phyloP scores from a whole-genome alignment of 179 eudicot species.

The Actinidia chinensis region DNA sequence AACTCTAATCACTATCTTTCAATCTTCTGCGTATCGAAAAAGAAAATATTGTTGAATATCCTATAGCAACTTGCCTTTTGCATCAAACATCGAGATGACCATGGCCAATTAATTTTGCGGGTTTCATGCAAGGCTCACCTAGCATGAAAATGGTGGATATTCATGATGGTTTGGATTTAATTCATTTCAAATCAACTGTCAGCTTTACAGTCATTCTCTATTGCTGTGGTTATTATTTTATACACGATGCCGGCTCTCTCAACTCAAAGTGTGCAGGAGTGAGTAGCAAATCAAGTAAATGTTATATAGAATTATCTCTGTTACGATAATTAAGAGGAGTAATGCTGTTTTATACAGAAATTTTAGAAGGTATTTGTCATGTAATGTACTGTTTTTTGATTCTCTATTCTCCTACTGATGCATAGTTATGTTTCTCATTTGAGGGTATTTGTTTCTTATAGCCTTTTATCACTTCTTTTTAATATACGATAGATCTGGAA shows the following conservation, averaged over 20 bases:
- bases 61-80: too few species aligned
- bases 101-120: conserved; percentile 35
- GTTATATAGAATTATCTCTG: too few species aligned
- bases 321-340: background rate
- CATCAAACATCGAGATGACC: background rate
- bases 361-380: too few species aligned
- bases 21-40: too few species aligned
- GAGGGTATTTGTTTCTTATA: too few species aligned
- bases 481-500: too few species aligned
- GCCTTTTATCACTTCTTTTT: too few species aligned
- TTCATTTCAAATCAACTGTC: conserved; percentile 62
- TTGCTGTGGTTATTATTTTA: conserved; percentile 74
- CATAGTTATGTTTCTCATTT: too few species aligned
- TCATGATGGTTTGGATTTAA: conserved; percentile 53
- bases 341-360: background rate
- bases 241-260: conserved; percentile 44
- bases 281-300: background rate
- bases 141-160: conserved; percentile 60
- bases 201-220: conserved; percentile 71
- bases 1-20: too few species aligned
- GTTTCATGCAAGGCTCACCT: conserved; percentile 50
- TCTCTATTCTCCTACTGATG: too few species aligned
- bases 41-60: too few species aligned
- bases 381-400: too few species aligned
- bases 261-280: conserved; percentile 42